Conservation (phyloP, 108 stramenopile genomes). For the Nitzschia sp. region DNA sequence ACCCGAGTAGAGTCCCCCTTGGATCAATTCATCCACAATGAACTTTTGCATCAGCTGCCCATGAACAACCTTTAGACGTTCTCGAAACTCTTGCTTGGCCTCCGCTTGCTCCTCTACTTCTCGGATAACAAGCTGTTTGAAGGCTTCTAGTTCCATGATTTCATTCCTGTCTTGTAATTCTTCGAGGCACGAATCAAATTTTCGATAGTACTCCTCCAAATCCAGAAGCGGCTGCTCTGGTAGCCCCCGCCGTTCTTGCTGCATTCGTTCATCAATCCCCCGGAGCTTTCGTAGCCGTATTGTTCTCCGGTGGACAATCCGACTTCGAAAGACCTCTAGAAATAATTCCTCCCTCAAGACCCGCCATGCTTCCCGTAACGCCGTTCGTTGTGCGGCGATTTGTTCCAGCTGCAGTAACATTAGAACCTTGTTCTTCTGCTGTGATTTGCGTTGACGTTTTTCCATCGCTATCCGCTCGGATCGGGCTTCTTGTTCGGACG, state of each 20-base stretch:
- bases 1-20: slow-evolving; percentile 4
- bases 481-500: background rate
- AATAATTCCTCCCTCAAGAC: slow-evolving; percentile 3
- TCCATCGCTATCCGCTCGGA: background rate
- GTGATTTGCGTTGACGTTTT: slow-evolving; percentile 4
- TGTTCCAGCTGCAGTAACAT: slow-evolving; percentile 17
- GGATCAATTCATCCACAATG: slow-evolving; percentile 16
- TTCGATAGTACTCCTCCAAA: slow-evolving; percentile 9
- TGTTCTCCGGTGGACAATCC: background rate
- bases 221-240: background rate
- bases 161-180: slow-evolving; percentile 16
- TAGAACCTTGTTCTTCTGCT: slow-evolving; percentile 18
- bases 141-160: slow-evolving; percentile 16
- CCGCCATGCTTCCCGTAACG: background rate
- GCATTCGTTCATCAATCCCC: background rate
- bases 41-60: slow-evolving; percentile 19
- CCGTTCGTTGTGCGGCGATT: background rate
- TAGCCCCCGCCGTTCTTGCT: background rate
- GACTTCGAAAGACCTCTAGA: background rate
- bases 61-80: slow-evolving; percentile 13
- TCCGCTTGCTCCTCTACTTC: slow-evolving; percentile 12
- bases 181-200: slow-evolving; percentile 8
- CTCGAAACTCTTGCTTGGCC: slow-evolving; percentile 1
- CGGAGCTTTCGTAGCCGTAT: background rate
- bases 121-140: slow-evolving; percentile 17